Evolutionary conservation across 176 grass and related monocot species (phyloP).

Genomic region (Aegilops longissima): DNA sequence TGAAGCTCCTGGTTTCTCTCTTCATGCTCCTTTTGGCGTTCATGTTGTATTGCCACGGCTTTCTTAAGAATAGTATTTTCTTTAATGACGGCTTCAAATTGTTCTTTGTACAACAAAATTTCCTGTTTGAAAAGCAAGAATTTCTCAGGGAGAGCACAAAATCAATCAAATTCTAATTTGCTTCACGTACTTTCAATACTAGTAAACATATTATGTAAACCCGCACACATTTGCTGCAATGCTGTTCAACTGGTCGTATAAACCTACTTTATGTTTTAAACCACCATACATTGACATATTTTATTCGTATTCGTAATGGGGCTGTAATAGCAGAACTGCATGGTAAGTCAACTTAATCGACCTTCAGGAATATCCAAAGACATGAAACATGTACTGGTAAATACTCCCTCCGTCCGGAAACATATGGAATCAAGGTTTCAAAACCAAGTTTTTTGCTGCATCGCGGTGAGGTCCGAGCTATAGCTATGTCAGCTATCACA

Average conservation of each 20-base stretch:
- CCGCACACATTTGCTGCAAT: background rate
- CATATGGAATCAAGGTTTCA: too few relatives aligned
- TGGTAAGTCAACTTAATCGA: background rate
- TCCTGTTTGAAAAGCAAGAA: conserved; percentile 39
- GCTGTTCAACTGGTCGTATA: background rate
- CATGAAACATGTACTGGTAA: background rate
- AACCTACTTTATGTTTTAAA: background rate
- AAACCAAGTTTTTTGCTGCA: too few relatives aligned
- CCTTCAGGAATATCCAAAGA: background rate
- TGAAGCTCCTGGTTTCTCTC: conserved; percentile 55
- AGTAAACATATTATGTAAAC: background rate
- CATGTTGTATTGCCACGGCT: conserved; percentile 75
- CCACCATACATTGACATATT: background rate
- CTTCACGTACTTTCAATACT: background rate
- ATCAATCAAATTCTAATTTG: background rate
- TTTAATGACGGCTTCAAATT: conserved; percentile 40
- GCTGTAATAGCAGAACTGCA: background rate
- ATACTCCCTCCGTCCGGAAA: background rate
- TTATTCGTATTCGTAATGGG: background rate
- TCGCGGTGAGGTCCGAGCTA: too few relatives aligned
- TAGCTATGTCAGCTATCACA: too few relatives aligned
- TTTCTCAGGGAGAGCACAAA: background rate
- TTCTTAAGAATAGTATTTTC: conserved; percentile 81
- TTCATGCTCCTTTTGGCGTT: conserved; percentile 61
- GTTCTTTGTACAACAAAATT: conserved; percentile 57